phyloP scores from a whole-genome alignment of 164 flowering plant species.

The grape (Vitis vinifera) region ASM3070453v1 NC_081811.1:25419501-25420000 shows the following conservation, averaged over 20 bases:
- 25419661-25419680: conserved; percentile 97
- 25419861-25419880: conserved; percentile 49
- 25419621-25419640: conserved; percentile 79
- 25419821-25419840: conserved; percentile 99
- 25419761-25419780: conserved; percentile 95
- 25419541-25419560: conserved; percentile 63
- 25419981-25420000: conserved; percentile 69
- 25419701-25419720: conserved; percentile 82
- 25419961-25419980: conserved; percentile 38
- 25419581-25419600: conserved; percentile 98
- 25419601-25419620: conserved; percentile 91
- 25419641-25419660: conserved; percentile 99
- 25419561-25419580: conserved; percentile 92
- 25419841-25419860: conserved; percentile 84
- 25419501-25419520: neutral
- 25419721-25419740: conserved; percentile 78
- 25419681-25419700: conserved; percentile 91
- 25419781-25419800: conserved; percentile 96
- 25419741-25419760: conserved; percentile 74
- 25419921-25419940: conserved; percentile 31
- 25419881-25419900: conserved; percentile 31
- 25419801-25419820: conserved; percentile 91
- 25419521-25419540: neutral
- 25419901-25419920: conserved; percentile 37
- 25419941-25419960: conserved; percentile 28